phyloP scores from a whole-genome alignment of 805 yeast genomes.

The Naumovozyma baii region DNA sequence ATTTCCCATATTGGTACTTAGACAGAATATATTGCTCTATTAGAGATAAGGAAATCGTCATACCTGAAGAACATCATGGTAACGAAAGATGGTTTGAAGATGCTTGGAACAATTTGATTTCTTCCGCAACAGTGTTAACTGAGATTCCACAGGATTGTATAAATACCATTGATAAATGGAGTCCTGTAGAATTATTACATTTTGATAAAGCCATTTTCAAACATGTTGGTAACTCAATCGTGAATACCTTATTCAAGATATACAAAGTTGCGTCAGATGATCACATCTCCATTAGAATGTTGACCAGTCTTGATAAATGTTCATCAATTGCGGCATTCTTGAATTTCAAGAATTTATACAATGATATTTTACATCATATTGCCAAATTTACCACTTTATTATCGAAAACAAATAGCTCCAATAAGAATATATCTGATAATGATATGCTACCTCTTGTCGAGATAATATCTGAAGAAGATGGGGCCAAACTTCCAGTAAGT shows the following conservation, averaged over 20 bases:
- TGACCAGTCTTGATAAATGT: conserved; percentile 80
- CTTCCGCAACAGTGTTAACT: conserved; percentile 30
- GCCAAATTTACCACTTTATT: conserved; percentile 60
- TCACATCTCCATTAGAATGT: conserved; percentile 74
- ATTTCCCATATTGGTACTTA: conserved; percentile 80
- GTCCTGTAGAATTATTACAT: conserved; percentile 32
- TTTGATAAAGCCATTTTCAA: conserved; percentile 69
- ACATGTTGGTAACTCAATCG: conserved; percentile 50
- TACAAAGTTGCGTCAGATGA: conserved; percentile 88
- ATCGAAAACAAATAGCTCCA: conserved; percentile 15
- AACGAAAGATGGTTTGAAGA: conserved; percentile 89
- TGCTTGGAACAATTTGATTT: conserved; percentile 63
- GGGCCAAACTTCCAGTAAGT: conserved; percentile 58
- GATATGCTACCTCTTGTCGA: conserved; percentile 34
- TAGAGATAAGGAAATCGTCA: conserved; percentile 76
- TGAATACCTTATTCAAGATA: conserved; percentile 63
- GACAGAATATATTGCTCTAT: conserved; percentile 74
- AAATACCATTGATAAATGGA: conserved; percentile 13
- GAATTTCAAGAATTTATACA: conserved; percentile 46
- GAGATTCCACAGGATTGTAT: conserved; percentile 16
- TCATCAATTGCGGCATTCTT: conserved; percentile 66
- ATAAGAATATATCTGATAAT: conserved; percentile 6
- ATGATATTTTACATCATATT: conserved; percentile 55
- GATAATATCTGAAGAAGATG: conserved; percentile 42
- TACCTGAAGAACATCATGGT: conserved; percentile 97